A percentile compares a stretch with the other conserved stretches of the same genome.
These are phyloP conservation scores for Phaeosphaeriaceae sp. DNA, from an alignment of 2,329 filamentous ascomycete genomes.

Conservation along the genomic window DNA sequence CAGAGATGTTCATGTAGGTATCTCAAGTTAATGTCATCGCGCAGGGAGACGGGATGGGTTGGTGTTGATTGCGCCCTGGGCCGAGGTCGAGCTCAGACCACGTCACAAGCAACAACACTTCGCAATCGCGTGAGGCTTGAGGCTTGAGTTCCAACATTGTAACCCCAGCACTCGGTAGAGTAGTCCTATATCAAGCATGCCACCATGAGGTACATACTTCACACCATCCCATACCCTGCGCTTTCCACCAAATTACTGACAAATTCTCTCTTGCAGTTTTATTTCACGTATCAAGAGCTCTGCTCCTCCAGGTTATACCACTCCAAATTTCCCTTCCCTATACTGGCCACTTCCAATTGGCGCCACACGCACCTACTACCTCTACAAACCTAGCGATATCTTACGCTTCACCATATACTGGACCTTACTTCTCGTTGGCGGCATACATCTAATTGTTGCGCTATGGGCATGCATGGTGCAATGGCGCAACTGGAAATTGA, in stretches of 20 bases:
- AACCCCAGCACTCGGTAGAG: not conserved
- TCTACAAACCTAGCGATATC: conserved; percentile 78
- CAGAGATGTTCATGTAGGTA: conserved; percentile 5
- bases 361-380: conserved; percentile 64
- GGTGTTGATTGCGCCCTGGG: conserved; percentile 27
- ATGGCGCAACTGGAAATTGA: conserved; percentile 59
- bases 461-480: conserved; percentile 76
- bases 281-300: conserved; percentile 54
- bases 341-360: conserved; percentile 72
- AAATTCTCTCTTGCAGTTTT: conserved; percentile 42
- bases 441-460: conserved; percentile 75
- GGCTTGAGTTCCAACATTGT: not conserved
- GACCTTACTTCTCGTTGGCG: conserved; percentile 80
- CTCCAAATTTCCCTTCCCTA: conserved; percentile 79
- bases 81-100: conserved; percentile 39
- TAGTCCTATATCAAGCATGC: conserved; percentile 21
- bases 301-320: conserved; percentile 65
- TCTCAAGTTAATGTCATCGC: not conserved
- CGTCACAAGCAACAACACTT: conserved; percentile 17
- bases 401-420: conserved; percentile 88
- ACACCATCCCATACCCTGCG: not conserved
- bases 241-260: not conserved
- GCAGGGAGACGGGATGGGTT: conserved; percentile 9
- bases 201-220: conserved; percentile 38
- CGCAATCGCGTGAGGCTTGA: not conserved